Base-by-base conservation (phyloP, 177 flowering plant species). In the Vitis hybrid region DNA sequence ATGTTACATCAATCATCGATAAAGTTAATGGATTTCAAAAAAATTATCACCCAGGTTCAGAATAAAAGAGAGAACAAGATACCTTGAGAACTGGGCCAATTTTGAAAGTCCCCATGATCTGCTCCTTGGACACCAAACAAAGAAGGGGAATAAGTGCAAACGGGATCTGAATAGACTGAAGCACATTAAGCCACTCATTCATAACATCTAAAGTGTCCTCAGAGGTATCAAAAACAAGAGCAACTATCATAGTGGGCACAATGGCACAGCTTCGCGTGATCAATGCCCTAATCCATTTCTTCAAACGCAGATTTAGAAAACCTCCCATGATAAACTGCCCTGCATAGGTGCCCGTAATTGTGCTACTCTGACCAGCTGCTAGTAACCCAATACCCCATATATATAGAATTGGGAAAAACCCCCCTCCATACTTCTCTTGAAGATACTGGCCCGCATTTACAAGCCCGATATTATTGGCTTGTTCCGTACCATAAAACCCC, bases 271-370 rank as follows among this genome's bases (percentile, higher is more conserved):
- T 83, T 22, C 87, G 78, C 0, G 87, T 83, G 53, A 83, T 83
- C 74, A 83, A 59, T 13, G 87, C 80, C 70, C 87, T 77, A 59
- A 79, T 6, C 87, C 87, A 83, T 76, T 83, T 83, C 68, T 82
- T 82, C 76, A 83, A 63, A 71, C 77, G 71, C 71, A 83, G 16
- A 61, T 81, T 78, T 14, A 83, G 73, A 54, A 83, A 83, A 3
- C 87, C 87, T 18, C 87, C 83, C 87, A 83, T 83, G 48, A 83
- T 83, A 68, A 83, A 83, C 73, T 83, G 87, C 54, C 87, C 87
- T 0, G 87, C 87, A 68, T 83, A 83, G 15, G 87, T 83, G 8
- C 87, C 87, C 7, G 87, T 83, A 3, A 83, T 79, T 12, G 87
- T 83, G 69, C 87, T 83, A 69, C 87, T 83, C 60, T 83, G 87